phyloP scores from a whole-genome alignment of 2,329 filamentous ascomycete genomes.

The Alternaria solani region DNA sequence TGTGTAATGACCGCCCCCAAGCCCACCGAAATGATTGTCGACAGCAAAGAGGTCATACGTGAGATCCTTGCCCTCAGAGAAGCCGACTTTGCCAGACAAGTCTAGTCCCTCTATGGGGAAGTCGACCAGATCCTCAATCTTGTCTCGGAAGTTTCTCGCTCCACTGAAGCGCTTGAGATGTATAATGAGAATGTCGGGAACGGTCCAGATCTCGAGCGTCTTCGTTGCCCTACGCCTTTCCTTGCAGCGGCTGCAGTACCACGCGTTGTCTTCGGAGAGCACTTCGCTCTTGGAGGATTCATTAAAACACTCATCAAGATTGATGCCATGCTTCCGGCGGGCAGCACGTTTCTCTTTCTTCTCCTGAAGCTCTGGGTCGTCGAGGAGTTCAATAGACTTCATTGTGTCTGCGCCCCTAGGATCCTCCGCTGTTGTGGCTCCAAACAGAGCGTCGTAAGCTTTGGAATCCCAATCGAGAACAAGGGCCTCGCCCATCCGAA shows the following conservation, averaged over 20 bases:
- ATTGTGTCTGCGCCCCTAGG: slow-evolving; percentile 69
- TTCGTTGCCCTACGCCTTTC: slow-evolving; percentile 91
- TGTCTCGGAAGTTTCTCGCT: slow-evolving; percentile 81
- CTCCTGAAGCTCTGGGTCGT: slow-evolving; percentile 67
- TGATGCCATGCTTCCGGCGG: slow-evolving; percentile 78
- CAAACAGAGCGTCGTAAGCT: slow-evolving; percentile 76
- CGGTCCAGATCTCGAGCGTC: slow-evolving; percentile 96
- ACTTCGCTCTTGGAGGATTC: slow-evolving; percentile 96
- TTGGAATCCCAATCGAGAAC: slow-evolving; percentile 84
- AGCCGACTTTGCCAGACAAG: slow-evolving; percentile 78
- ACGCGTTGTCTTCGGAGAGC: slow-evolving; percentile 92
- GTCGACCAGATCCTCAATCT: slow-evolving; percentile 88
- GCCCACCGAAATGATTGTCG: slow-evolving; percentile 92
- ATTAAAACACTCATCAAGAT: slow-evolving; percentile 87
- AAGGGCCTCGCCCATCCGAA: slow-evolving; percentile 83
- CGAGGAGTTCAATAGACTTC: slow-evolving; percentile 63
- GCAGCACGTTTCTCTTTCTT: slow-evolving; percentile 69
- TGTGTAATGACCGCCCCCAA: slow-evolving; percentile 96
- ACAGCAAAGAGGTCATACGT: slow-evolving; percentile 94
- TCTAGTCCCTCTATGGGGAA: slow-evolving; percentile 91
- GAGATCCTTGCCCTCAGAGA: slow-evolving; percentile 81
- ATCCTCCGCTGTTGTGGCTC: slow-evolving; percentile 53
- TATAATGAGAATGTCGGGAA: slow-evolving; percentile 91
- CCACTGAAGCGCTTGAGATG: slow-evolving; percentile 96
- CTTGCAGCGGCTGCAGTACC: slow-evolving; percentile 97